Conservation (phyloP, 2,329 filamentous ascomycete genomes). For the Fusarium metavorans region DNA sequence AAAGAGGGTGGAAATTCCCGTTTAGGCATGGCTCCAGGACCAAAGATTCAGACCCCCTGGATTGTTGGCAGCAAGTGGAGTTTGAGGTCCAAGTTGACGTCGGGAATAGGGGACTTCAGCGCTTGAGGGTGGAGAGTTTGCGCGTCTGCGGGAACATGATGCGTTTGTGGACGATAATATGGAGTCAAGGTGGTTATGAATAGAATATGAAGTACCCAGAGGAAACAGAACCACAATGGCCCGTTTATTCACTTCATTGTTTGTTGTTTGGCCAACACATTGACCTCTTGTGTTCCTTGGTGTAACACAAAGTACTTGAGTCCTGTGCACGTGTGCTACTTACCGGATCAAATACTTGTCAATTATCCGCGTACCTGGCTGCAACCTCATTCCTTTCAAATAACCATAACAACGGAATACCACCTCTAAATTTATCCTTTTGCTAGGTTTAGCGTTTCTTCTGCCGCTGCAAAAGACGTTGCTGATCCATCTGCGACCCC, state of each 20-base stretch:
- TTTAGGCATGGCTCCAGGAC: conserved; percentile 11
- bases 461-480: neutral
- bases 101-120: neutral
- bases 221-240: neutral
- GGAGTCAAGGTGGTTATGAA: neutral
- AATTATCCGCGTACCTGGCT: neutral
- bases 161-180: neutral
- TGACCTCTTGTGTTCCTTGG: neutral
- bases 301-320: neutral
- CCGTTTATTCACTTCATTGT: neutral
- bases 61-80: neutral
- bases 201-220: neutral
- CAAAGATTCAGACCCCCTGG: neutral
- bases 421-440: conserved; percentile 3
- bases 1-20: neutral
- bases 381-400: neutral
- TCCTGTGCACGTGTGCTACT: neutral
- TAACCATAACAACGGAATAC: neutral
- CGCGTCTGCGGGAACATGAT: neutral
- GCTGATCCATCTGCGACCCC: neutral
- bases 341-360: neutral
- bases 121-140: neutral
- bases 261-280: neutral
- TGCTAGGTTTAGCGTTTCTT: neutral
- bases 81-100: neutral